Conservation (phyloP, 495 filamentous ascomycete species). For the Trichoderma virens region DNA sequence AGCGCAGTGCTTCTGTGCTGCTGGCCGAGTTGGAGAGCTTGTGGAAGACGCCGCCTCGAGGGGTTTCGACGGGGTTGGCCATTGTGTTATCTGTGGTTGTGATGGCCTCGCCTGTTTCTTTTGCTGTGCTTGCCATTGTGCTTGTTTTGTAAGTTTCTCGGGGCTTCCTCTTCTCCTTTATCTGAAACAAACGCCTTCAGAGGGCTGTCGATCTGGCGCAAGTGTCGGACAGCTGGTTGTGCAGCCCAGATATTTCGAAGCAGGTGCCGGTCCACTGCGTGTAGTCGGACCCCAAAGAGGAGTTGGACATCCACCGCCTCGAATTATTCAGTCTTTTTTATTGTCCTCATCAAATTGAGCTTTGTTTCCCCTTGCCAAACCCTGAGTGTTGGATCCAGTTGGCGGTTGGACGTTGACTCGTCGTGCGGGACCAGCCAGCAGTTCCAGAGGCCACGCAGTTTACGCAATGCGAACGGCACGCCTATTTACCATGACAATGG, state of each 20-base stretch:
- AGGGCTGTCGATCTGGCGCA: background rate
- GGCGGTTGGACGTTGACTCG: too few species aligned
- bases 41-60: conserved; percentile 4
- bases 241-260: background rate
- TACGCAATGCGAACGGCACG: background rate
- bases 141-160: background rate
- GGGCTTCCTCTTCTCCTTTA: background rate
- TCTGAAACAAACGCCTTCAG: background rate
- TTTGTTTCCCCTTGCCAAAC: too few species aligned
- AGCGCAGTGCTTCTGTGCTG: background rate
- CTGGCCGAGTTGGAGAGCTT: background rate
- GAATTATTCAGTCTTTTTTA: too few species aligned
- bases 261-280: background rate
- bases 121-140: background rate
- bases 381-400: too few species aligned
- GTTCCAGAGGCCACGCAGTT: background rate
- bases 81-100: background rate
- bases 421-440: background rate
- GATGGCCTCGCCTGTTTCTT: background rate
- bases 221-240: background rate
- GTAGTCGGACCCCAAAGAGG: background rate
- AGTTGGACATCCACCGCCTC: background rate
- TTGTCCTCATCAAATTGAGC: too few species aligned
- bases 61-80: background rate
- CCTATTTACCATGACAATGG: background rate